These are phyloP conservation scores for Calocera viscosa DNA, from an alignment of 768 basidiomycete genomes.

Conservation along the genomic window DNA sequence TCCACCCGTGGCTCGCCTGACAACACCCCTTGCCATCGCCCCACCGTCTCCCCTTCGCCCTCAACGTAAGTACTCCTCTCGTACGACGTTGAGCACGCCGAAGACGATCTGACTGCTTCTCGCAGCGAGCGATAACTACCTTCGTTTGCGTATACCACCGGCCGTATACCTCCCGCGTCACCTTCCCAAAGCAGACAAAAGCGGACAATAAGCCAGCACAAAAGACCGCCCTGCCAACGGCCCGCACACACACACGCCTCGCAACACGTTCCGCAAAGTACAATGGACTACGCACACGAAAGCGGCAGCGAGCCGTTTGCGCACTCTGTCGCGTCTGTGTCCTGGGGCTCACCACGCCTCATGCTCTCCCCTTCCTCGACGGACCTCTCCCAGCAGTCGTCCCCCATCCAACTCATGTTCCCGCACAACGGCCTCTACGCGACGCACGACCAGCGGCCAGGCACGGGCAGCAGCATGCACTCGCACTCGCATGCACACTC, in stretches of 20 bases:
- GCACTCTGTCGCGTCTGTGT: background rate
- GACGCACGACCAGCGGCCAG: background rate
- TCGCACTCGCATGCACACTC: background rate
- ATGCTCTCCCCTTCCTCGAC: conserved; percentile 1
- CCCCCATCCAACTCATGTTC: background rate
- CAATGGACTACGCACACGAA: background rate
- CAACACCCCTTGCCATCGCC: background rate
- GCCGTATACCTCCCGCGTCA: background rate
- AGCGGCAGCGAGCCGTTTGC: background rate
- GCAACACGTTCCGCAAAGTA: background rate
- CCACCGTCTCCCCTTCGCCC: background rate
- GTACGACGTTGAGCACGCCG: background rate
- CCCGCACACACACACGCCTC: background rate
- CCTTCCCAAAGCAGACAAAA: background rate
- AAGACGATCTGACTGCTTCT: background rate
- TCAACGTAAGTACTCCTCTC: background rate
- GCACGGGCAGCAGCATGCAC: background rate
- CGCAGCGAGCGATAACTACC: background rate
- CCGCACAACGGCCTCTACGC: background rate
- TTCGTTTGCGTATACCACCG: background rate
- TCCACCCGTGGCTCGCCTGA: background rate
- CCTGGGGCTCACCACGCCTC: background rate
- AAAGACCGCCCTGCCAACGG: background rate
- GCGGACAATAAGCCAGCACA: background rate
- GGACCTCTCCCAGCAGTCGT: background rate